Conservation (phyloP, 805 yeast species). For the Ogataea zsoltii region DNA sequence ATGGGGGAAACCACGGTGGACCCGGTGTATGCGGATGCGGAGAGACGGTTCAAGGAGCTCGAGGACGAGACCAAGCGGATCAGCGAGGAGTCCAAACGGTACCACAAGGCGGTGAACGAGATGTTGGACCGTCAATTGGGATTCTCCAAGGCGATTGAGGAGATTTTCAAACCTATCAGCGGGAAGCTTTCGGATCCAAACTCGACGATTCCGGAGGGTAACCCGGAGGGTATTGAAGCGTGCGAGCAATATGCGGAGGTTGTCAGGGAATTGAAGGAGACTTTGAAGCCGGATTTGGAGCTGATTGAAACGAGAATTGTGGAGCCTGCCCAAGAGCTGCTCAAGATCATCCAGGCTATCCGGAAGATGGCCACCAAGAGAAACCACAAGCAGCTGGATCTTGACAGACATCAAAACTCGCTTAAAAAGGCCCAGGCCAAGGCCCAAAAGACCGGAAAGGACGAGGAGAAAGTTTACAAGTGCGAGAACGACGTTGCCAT, state of each 20-base stretch:
- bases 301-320: conserved; percentile 88
- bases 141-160: conserved; percentile 93
- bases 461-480: conserved; percentile 85
- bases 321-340: conserved; percentile 86
- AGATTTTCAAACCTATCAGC: conserved; percentile 92
- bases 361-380: conserved; percentile 95
- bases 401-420: conserved; percentile 78
- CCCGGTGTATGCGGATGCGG: conserved; percentile 92
- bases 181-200: conserved; percentile 92
- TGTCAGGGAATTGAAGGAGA: conserved; percentile 81
- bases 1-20: conserved; percentile 82
- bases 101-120: conserved; percentile 88
- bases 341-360: conserved; percentile 76
- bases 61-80: conserved; percentile 87
- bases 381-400: conserved; percentile 91
- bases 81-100: conserved; percentile 86
- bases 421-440: conserved; percentile 75
- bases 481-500: conserved; percentile 87
- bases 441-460: conserved; percentile 82
- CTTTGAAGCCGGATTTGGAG: conserved; percentile 89
- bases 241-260: conserved; percentile 88
- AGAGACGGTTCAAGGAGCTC: conserved; percentile 90
- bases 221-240: conserved; percentile 95
- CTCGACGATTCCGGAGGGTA: conserved; percentile 83
- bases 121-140: conserved; percentile 94